Evolutionary conservation across 148 eudicot genomes (phyloP).

Genomic region (Pharnaceum exiguum): DNA sequence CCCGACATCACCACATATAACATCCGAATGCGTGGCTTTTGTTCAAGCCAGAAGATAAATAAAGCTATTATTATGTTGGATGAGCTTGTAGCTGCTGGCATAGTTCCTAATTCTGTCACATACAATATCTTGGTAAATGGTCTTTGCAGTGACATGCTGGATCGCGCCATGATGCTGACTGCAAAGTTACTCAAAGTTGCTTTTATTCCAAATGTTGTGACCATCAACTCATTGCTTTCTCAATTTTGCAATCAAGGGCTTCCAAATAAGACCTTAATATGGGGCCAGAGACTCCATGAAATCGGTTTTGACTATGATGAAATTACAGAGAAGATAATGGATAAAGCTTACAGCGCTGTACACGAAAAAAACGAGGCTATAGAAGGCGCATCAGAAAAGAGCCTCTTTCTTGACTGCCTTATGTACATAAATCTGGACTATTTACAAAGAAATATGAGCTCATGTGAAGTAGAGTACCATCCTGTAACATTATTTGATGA

Average conservation of each 20-base stretch:
- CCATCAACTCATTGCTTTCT: conserved; percentile 71
- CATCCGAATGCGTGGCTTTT: conserved; percentile 68
- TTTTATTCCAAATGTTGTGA: conserved; percentile 74
- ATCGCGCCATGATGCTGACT: conserved; percentile 68
- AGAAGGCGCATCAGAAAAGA: conserved; percentile 46
- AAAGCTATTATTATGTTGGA: conserved; percentile 65
- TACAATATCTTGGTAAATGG: conserved; percentile 87
- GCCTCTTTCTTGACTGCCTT: conserved; percentile 76
- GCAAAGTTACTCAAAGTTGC: conserved; percentile 88
- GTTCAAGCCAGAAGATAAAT: conserved; percentile 50
- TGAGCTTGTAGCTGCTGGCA: conserved; percentile 71
- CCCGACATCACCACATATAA: conserved; percentile 88
- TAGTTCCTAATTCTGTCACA: conserved; percentile 76
- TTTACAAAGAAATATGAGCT: conserved; percentile 32
- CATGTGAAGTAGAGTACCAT: conserved; percentile 5
- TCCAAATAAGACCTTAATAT: conserved; percentile 66
- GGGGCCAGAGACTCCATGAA: conserved; percentile 69
- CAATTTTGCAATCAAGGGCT: conserved; percentile 79
- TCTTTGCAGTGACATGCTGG: conserved; percentile 65
- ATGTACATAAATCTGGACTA: conserved; percentile 80
- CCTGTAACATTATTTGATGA: conserved; percentile 17
- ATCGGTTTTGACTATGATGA: conserved; percentile 59
- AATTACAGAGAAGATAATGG: conserved; percentile 60
- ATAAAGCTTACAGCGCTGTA: conserved; percentile 46
- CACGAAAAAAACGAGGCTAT: conserved; percentile 31